phyloP scores from a whole-genome alignment of 148 eudicot species.

The Spergularia bocconei region DNA sequence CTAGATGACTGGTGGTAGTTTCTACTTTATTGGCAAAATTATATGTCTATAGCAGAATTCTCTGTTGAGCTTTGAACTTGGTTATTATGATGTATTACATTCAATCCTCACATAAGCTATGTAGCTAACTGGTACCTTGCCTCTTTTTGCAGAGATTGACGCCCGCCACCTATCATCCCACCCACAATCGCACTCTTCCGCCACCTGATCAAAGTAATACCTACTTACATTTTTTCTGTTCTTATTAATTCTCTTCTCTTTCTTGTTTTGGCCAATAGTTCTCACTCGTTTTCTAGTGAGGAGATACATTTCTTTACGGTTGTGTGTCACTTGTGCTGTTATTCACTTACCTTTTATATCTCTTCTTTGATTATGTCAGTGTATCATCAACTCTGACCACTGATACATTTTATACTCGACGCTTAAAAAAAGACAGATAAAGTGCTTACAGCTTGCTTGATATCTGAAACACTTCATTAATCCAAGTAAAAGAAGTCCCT shows the following conservation, averaged over 20 bases:
- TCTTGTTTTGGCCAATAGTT: neutral
- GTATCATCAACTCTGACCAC: neutral
- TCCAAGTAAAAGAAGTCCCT: too few relatives aligned
- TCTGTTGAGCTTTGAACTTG: neutral
- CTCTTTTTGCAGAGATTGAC: slow-evolving; percentile 45
- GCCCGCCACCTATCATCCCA: slow-evolving; percentile 73
- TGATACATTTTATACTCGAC: neutral
- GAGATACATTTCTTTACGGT: neutral
- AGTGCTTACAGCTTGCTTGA: neutral
- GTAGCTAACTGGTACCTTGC: neutral
- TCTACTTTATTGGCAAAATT: too few relatives aligned
- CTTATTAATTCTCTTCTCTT: slow-evolving; percentile 1
- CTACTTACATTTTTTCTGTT: neutral
- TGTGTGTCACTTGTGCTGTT: neutral
- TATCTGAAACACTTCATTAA: neutral
- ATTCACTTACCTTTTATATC: neutral
- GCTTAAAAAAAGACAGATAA: neutral
- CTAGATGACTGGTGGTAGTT: too few relatives aligned
- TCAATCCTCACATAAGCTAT: neutral
- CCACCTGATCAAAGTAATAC: slow-evolving; percentile 77
- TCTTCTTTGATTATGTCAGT: neutral
- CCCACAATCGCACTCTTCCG: slow-evolving; percentile 75
- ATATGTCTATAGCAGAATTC: neutral
- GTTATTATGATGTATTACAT: neutral
- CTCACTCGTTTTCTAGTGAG: neutral